Base-by-base conservation (phyloP, 2,329 filamentous ascomycete species). In the Colletotrichum orchidophilum region DNA sequence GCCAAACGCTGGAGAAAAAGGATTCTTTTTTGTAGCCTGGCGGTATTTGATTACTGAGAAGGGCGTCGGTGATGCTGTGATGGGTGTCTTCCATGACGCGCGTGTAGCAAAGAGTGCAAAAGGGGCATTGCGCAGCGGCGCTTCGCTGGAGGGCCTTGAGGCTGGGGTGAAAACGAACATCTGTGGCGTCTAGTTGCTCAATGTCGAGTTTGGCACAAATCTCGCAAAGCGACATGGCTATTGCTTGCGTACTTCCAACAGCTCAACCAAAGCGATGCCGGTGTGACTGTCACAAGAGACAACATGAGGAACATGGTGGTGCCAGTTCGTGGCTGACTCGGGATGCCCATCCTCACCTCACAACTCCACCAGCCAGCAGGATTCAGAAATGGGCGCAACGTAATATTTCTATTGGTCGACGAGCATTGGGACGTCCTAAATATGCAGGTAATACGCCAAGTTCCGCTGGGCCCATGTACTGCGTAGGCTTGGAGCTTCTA, bases 1-100 rank as follows among this genome's bases (percentile, higher is more conserved):
- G 53, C 66, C 66, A 69, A 18, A 69, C 35, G 2, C 66, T 64
- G 6, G 50, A 29, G 42, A 57, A 39, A 11, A 53, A 69, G 3
- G 24, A 4, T 7, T 42, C 52, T 6, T 18, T 13, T 8, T 49
- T 12, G 13, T 35, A 24, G 35, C 35, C 27, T 8, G 35, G 15
- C 7, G 66, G 66, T 31, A 54, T 11, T 2, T 39, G 29, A 12
- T 31, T 60, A 6, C 52, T 33, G 13, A 69, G 66, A 21, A 65
- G 66, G 3, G 21, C 42, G 8, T 35, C 39, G 24, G 39, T 57
- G 24, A 67, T 13, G 13, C 50, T 39, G 24, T 1, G 8, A 6
- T 46, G 29, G 35, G 8, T 26, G 9, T 35, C 18, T n/a, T 49
- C 12, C 12, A 5, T 39, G 27, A 68, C 39, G 5, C 39, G 8